Evolutionary conservation across 106 monocot genomes (phyloP).

Genomic region (Dendrobium huoshanense): DNA sequence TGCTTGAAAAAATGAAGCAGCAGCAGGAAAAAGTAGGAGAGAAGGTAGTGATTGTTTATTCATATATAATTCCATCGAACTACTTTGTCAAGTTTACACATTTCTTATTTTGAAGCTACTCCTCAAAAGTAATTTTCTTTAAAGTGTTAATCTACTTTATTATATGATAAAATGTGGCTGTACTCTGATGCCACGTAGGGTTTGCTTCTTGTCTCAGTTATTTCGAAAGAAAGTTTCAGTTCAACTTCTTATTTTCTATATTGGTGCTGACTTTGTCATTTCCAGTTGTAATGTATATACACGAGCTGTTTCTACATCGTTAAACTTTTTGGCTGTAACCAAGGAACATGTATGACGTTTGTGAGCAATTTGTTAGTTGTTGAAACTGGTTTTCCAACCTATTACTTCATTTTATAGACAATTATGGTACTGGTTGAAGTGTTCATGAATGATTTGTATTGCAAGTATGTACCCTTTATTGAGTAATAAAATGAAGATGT

Average conservation of each 20-base stretch:
- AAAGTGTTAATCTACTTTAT: neutral
- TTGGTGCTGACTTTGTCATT: neutral
- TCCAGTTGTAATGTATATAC: neutral
- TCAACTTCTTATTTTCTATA: neutral
- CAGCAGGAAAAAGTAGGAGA: conserved; percentile 80
- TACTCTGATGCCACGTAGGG: neutral
- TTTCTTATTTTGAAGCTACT: neutral
- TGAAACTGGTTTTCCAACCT: too few relatives aligned
- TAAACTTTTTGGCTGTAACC: too few relatives aligned
- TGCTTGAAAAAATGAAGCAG: conserved; percentile 70
- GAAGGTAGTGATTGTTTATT: conserved; percentile 35
- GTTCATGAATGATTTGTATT: neutral
- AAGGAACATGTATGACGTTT: too few relatives aligned
- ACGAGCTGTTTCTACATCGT: too few relatives aligned
- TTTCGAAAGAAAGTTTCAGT: conserved; percentile 2
- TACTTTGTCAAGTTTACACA: neutral
- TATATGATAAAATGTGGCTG: neutral
- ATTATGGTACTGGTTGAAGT: neutral
- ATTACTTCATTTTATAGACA: too few relatives aligned
- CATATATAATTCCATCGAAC: conserved; percentile 2
- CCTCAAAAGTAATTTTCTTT: neutral
- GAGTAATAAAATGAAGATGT: neutral
- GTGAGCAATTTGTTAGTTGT: too few relatives aligned
- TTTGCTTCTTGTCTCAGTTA: neutral
- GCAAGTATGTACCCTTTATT: neutral